These are phyloP conservation scores for Aureobasidium sp. DNA, from an alignment of 2,329 filamentous ascomycete genomes.

Conservation along the genomic window DNA sequence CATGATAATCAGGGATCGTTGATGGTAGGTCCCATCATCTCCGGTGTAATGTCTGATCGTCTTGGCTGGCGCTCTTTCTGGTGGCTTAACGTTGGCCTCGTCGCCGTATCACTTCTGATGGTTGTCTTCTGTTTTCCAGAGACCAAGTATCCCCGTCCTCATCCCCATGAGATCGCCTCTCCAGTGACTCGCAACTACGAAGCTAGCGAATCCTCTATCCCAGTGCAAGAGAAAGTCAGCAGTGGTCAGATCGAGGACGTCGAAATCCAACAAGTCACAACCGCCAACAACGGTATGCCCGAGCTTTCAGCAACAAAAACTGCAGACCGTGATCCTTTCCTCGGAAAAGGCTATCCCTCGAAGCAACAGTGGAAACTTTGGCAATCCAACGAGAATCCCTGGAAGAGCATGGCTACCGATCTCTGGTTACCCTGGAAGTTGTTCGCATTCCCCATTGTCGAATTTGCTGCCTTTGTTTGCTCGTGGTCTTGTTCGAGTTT, in stretches of 20 bases:
- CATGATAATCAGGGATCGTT: conserved; percentile 48
- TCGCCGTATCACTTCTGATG: conserved; percentile 56
- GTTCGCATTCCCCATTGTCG: conserved; percentile 68
- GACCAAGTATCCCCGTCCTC: conserved; percentile 62
- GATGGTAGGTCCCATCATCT: conserved; percentile 66
- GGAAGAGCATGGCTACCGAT: conserved; percentile 55
- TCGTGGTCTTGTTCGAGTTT: conserved; percentile 66
- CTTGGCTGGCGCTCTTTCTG: conserved; percentile 70
- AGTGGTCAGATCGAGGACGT: conserved; percentile 23
- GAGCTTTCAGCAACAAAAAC: conserved; percentile 36
- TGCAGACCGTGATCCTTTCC: conserved; percentile 57
- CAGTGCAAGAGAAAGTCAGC: conserved; percentile 18
- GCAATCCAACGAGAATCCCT: conserved; percentile 53
- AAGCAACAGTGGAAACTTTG: conserved; percentile 63
- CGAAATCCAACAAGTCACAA: conserved; percentile 28
- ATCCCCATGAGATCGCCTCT: conserved; percentile 33
- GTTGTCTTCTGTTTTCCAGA: conserved; percentile 69
- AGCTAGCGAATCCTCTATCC: conserved; percentile 11
- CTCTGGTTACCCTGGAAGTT: conserved; percentile 70
- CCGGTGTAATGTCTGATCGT: conserved; percentile 66
- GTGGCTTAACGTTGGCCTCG: conserved; percentile 69
- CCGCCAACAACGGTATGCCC: conserved; percentile 23
- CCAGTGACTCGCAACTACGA: conserved; percentile 1
- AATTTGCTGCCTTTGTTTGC: conserved; percentile 68
- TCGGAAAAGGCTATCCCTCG: conserved; percentile 61